Base-by-base conservation (phyloP, 306 rosid genomes). In the Cicer pinnatifidum region DNA sequence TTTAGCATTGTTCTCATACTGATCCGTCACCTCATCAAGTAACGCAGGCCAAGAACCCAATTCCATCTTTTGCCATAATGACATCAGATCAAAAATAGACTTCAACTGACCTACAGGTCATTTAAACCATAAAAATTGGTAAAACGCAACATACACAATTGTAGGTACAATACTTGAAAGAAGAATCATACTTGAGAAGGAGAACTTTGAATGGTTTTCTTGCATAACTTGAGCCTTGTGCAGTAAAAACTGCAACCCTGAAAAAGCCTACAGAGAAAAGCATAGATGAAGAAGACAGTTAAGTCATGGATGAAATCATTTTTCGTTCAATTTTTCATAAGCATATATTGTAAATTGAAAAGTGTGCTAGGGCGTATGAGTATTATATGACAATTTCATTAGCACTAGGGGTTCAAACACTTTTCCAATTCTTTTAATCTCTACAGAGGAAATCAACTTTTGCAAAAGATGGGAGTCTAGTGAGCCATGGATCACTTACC, bases 11-110 rank as follows among this genome's bases (percentile, higher is more conserved):
- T 73, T 75, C 75, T 94, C 96, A 72, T 52, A 91, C 59, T 82
- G 92, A 54, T 87, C 87, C 71, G 83, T 85, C 83, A 91, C 98
- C 80, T 82, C 91, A 62, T 91, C 89, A 78, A 94, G 94, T 86
- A 94, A 84, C 39, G 86, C 78, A 13, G 96, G 89, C 98, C 98
- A 94, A 6, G 94, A 88, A 66, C 77, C 88, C 15, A 89, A 66
- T 83, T 94, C 98, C 67, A 94, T 65, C 84, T 78, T 83, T 73
- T 87, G 89, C 98, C 97, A 94, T 5, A 82, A 83, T n/a, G 84
- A 79, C 82, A 86, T 79, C 71, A 94, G 81, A 60, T 54, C 81
- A 67, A 47, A 35, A 75, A 94, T 63, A 64, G 88, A 68, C 40
- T 85, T 87, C 68, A 94, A 64, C 82, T 88, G 89, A 72, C 74